Evolutionary conservation across 1,284 basidiomycete genomes (phyloP).

Genomic region (Tilletia indica): DNA sequence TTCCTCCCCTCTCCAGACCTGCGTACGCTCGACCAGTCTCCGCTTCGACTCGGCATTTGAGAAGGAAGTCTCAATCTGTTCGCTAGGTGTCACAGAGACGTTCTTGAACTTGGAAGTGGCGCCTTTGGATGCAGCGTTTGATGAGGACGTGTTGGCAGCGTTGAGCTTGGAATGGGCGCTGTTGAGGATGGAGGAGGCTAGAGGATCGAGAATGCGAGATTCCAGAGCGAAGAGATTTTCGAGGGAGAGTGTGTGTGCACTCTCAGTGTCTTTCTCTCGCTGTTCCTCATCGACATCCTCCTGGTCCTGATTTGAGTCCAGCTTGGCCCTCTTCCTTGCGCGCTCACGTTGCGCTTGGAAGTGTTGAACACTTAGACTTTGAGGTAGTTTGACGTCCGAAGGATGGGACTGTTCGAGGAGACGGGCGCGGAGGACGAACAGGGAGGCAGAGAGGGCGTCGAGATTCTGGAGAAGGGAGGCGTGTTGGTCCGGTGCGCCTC

Average conservation of each 20-base stretch:
- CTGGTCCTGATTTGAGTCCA: neutral
- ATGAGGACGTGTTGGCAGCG: slow-evolving; percentile 28
- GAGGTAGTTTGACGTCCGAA: neutral
- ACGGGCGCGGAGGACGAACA: slow-evolving; percentile 10
- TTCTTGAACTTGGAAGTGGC: slow-evolving; percentile 29
- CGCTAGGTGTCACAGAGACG: slow-evolving; percentile 38
- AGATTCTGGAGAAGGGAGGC: neutral
- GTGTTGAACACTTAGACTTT: neutral
- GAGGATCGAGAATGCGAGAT: slow-evolving; percentile 19
- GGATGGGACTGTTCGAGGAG: neutral
- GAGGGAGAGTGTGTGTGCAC: neutral
- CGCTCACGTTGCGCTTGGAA: neutral
- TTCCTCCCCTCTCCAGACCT: slow-evolving; percentile 36
- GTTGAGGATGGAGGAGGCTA: slow-evolving; percentile 32
- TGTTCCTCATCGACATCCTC: neutral
- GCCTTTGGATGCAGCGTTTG: slow-evolving; percentile 30
- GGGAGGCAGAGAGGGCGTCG: neutral
- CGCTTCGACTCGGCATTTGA: slow-evolving; percentile 36
- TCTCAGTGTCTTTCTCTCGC: neutral
- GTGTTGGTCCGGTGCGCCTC: slow-evolving; percentile 13
- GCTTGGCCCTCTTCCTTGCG: slow-evolving; percentile 1
- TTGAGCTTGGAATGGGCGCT: slow-evolving; percentile 43
- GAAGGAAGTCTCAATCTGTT: slow-evolving; percentile 44
- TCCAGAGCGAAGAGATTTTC: slow-evolving; percentile 31
- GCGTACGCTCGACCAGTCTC: slow-evolving; percentile 44